Evolutionary conservation across 441 rosid genomes (phyloP).

Genomic region (Arabidopsis lyrata): DNA sequence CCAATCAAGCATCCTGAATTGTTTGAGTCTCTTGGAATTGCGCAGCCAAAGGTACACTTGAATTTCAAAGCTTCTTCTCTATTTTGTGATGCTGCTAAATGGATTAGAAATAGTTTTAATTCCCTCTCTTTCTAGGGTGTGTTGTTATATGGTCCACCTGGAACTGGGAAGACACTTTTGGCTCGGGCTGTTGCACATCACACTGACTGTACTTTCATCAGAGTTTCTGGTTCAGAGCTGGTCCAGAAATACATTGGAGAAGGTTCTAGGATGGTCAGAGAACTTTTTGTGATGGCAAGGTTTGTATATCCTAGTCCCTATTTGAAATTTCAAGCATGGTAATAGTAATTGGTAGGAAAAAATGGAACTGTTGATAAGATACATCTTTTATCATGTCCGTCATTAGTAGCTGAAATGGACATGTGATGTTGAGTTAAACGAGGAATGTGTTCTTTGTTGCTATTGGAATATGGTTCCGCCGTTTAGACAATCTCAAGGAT

Average conservation of each 20-base stretch:
- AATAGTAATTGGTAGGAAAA: conserved; percentile 6
- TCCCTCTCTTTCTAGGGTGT: conserved; percentile 65
- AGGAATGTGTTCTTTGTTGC: not conserved
- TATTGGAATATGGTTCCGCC: not conserved
- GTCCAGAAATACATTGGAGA: conserved; percentile 98
- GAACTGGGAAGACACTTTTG: conserved; percentile 94
- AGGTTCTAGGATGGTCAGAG: conserved; percentile 98
- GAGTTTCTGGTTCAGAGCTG: conserved; percentile 98
- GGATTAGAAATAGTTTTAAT: not conserved
- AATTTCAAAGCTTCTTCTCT: not conserved
- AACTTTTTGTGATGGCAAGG: conserved; percentile 99
- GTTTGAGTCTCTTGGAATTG: conserved; percentile 95
- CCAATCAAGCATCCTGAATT: conserved; percentile 67
- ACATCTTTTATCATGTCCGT: not conserved
- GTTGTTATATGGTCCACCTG: conserved; percentile 95
- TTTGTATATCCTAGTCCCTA: conserved; percentile 47
- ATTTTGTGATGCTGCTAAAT: not conserved
- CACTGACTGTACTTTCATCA: conserved; percentile 96
- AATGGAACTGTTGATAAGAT: not conserved
- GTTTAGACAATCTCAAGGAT: not conserved
- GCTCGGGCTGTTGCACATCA: conserved; percentile 99
- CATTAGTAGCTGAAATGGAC: not conserved
- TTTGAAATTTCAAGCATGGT: not conserved
- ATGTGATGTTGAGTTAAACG: not conserved
- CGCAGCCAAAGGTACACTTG: conserved; percentile 80